These are phyloP conservation scores for Anisodus tanguticus DNA, from an alignment of 257 asterid species.

Conservation along the genomic window DNA sequence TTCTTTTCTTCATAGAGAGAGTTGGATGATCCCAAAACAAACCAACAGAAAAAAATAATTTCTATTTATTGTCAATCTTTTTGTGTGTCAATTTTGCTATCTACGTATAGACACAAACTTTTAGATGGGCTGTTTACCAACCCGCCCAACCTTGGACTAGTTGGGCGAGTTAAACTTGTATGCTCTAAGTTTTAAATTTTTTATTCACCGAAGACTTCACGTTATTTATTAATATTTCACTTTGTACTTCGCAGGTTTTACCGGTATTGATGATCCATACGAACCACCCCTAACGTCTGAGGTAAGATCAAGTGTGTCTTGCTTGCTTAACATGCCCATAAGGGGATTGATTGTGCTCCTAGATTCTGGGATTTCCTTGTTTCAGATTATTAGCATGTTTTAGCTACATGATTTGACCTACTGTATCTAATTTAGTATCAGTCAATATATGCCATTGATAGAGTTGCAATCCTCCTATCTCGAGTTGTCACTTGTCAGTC, in stretches of 20 bases:
- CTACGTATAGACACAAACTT: constrained; percentile 14
- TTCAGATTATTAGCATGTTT: constrained; percentile 14
- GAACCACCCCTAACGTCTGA: constrained; percentile 85
- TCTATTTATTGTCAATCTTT: not conserved
- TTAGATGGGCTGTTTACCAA: not conserved
- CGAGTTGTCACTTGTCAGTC: not conserved
- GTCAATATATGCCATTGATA: not conserved
- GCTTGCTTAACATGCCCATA: not conserved
- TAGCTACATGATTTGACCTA: not conserved
- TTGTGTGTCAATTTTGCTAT: not conserved
- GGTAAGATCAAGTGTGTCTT: constrained; percentile 48
- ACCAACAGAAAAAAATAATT: not conserved
- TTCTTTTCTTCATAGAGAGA: not conserved
- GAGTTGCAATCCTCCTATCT: constrained; percentile 16
- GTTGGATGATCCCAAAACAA: not conserved
- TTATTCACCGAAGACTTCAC: not conserved
- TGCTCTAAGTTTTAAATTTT: not conserved
- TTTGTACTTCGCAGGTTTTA: constrained; percentile 66
- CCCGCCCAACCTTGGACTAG: not conserved
- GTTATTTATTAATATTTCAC: not conserved
- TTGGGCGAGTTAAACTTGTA: not conserved
- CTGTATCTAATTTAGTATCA: not conserved
- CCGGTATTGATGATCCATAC: constrained; percentile 97
- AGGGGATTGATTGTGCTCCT: constrained; percentile 26
- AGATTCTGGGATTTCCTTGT: not conserved